Percentiles rank a stretch among this genome's conserved stretches.
Evolutionary conservation across 495 filamentous ascomycete genomes (phyloP).

Genomic region (Penicillium maclennaniae): DNA sequence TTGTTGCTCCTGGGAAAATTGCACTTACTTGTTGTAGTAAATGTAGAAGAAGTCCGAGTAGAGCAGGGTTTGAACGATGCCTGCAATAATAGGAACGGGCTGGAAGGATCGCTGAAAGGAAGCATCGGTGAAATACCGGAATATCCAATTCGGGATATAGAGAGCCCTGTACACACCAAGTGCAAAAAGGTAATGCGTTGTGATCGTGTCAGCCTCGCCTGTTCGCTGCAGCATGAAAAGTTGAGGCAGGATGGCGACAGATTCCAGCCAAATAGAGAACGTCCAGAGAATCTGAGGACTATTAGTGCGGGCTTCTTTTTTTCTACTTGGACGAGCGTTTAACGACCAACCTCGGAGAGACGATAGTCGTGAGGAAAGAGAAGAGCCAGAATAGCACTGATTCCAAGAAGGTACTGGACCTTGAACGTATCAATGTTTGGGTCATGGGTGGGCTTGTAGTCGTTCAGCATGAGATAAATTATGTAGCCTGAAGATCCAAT

Average conservation of each 20-base stretch:
- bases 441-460: constrained; percentile 94
- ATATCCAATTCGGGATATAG: constrained; percentile 99
- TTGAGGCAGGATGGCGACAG: constrained; percentile 93
- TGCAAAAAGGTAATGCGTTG: constrained; percentile 97
- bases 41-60: constrained; percentile 99
- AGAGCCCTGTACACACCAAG: constrained; percentile 84
- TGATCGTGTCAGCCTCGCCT: constrained; percentile 96
- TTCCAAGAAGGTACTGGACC: constrained; percentile 83
- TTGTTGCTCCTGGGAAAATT: not conserved
- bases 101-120: constrained; percentile 57
- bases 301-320: constrained; percentile 2
- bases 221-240: constrained; percentile 97
- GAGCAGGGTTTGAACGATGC: constrained; percentile 85
- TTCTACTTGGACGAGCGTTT: not conserved
- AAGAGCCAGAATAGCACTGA: constrained; percentile 71
- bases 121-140: constrained; percentile 69
- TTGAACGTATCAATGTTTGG: constrained; percentile 95
- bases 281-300: constrained; percentile 78
- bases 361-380: constrained; percentile 82
- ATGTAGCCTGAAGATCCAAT: constrained; percentile 85
- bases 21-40: constrained; percentile 84
- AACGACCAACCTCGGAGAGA: constrained; percentile 49
- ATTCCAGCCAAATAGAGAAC: constrained; percentile 96
- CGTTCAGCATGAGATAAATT: constrained; percentile 93
- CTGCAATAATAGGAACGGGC: constrained; percentile 78